Evolutionary conservation across 352 stramenopile species (phyloP), one percentile per base, ranked within the genome.

Genomic region (Phytophthora ramorum): DNA sequence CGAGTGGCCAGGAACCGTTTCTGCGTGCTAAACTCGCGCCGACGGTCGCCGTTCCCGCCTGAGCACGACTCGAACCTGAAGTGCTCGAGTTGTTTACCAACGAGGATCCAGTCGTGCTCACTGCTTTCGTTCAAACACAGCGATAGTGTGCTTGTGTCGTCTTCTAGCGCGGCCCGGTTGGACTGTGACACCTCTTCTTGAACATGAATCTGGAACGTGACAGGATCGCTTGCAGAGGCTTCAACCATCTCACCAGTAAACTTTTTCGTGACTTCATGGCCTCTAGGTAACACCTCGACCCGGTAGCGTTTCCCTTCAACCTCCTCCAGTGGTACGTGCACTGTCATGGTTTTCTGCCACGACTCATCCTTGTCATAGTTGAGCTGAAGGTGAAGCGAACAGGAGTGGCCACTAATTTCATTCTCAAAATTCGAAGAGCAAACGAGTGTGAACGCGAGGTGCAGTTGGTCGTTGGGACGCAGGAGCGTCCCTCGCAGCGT

Each of bases 21-120:
- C 30, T 83, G 73, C 4, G 76, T 87, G 8, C 41, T 67, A 58
- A 81, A 88, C 17, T 57, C 43, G 7, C 66, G 64, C 9, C 47
- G 46, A 34, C 37, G 51, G 46, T 71, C 55, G 14, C 28, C 30
- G 19, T 71, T 46, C 10, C 9, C 54, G 22, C 26, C 45, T 3
- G 40, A 58, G 19, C 38, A 48, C 7, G 32, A 28, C n/a, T 53
- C 49, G 0, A 91, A 70, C 9, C 14, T 47, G 38, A 91, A 77
- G 20, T 62, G 65, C 65, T 91, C 82, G 20, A 72, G 66, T 51
- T 87, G 78, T 55, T 89, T 91, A 26, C 85, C 82, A 17, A 93
- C 22, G 12, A 90, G 54, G 38, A 93, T 73, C 85, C 85, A 93
- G 63, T 93, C 85, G n/a, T 55, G 45, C 19, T 85, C 79, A 35